These are phyloP conservation scores for Senecio squalidus DNA, from an alignment of 140 eudicot species.

Conservation along the genomic window DNA sequence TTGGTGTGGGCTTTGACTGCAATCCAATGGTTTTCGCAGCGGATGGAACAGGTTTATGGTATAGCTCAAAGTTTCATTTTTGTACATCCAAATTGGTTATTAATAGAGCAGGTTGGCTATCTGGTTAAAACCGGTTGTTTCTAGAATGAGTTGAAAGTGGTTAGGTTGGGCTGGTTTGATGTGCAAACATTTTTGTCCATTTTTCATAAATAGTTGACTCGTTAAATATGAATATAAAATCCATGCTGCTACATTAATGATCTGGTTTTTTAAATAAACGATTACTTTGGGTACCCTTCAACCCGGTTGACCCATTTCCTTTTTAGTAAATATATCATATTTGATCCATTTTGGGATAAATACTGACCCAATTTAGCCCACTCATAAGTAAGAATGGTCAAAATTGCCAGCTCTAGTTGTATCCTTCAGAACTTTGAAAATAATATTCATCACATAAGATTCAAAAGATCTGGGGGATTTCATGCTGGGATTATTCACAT, in stretches of 20 bases:
- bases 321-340: background rate
- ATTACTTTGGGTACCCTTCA: background rate
- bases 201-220: background rate
- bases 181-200: background rate
- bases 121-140: background rate
- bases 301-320: background rate
- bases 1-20: constrained; percentile 98
- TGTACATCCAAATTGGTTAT: constrained; percentile 4
- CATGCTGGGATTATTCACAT: background rate
- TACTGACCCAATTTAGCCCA: background rate
- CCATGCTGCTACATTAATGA: no score
- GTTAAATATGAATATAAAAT: no score
- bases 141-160: background rate
- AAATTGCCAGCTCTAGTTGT: background rate
- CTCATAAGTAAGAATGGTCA: background rate
- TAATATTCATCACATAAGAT: constrained; percentile 7
- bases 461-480: background rate
- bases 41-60: constrained; percentile 87
- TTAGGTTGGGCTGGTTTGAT: background rate
- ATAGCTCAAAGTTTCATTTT: constrained; percentile 9
- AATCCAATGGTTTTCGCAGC: constrained; percentile 91
- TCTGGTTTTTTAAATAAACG: no score
- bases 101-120: background rate
- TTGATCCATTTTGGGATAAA: no score
- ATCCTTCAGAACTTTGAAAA: background rate